Base-by-base conservation (phyloP, 495 filamentous ascomycete species). In the Penicillium argentinense region DNA sequence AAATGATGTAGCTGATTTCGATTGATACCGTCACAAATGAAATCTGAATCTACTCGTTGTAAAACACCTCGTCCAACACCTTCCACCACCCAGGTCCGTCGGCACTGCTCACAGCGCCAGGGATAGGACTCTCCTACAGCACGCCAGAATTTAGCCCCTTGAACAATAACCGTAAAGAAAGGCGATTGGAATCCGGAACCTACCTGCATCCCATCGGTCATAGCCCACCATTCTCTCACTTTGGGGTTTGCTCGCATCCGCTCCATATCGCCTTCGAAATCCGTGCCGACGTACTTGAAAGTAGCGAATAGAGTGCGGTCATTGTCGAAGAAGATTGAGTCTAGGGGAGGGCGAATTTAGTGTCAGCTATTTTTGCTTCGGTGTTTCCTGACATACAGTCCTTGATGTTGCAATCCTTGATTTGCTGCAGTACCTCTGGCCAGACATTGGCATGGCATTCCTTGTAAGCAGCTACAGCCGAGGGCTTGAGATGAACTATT, bases 181-280 rank as follows among this genome's bases (percentile, higher is more conserved):
- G n/a, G n/a, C n/a, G 11, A 24, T 7, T 25, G 9, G 9, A 21
- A 11, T 36, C 14, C 5, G 19, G 4, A 12, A 68, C 66, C 73
- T 57, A 69, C 79, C 66, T 90, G 86, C 69, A 83, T 84, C 12
- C 71, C 68, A 66, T 90, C 86, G 16, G 87, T 89, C 78, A 90
- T 83, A 23, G 69, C 70, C 86, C 87, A 90, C 87, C 86, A 90
- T 60, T 87, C 82, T 30, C 79, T 75, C 14, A 89, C 83, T 50
- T 84, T 86, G 2, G 79, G 75, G 55, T 87, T 85, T 17, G 75
- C 78, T 5, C 71, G 65, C 86, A 89, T 89, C 39, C 69, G 70
- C 66, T 77, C 72, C 86, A 89, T 89, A 67, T 89, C 86, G 1
- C 66, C 80, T 1, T 77, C 82, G 25, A 76, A 88, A 63, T 87